Conservation (phyloP, 2,329 filamentous ascomycete species). For the Cryphonectria radicalis region DNA sequence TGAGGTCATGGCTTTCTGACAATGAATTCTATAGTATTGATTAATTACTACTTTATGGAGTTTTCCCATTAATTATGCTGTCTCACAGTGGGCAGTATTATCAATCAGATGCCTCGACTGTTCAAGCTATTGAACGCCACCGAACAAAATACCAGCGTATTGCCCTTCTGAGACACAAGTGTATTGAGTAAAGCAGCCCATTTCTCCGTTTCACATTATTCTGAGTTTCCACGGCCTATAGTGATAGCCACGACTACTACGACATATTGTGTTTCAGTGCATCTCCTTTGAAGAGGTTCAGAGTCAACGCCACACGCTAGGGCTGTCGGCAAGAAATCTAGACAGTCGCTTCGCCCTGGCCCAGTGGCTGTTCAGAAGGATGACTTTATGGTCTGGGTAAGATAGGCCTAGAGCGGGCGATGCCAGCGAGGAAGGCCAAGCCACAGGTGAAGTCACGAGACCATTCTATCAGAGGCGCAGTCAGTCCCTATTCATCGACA, state of each 20-base stretch:
- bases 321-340: neutral
- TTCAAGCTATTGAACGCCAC: neutral
- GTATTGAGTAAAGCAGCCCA: no score
- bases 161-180: neutral
- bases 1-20: neutral
- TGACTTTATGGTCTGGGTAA: neutral
- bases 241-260: neutral
- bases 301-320: neutral
- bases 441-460: no score
- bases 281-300: neutral
- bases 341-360: neutral
- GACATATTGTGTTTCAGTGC: neutral
- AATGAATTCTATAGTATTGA: neutral
- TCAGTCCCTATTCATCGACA: neutral
- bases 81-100: no score
- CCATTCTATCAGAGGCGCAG: no score
- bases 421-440: no score
- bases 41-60: no score
- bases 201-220: neutral
- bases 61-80: no score
- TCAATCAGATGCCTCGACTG: neutral
- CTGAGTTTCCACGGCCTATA: neutral
- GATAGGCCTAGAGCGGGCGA: neutral
- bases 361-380: neutral
- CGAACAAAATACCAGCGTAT: neutral